These are phyloP conservation scores for Coniosporium tulheliwenetii DNA, from an alignment of 2,329 filamentous ascomycete genomes.

Conservation along the genomic window DNA sequence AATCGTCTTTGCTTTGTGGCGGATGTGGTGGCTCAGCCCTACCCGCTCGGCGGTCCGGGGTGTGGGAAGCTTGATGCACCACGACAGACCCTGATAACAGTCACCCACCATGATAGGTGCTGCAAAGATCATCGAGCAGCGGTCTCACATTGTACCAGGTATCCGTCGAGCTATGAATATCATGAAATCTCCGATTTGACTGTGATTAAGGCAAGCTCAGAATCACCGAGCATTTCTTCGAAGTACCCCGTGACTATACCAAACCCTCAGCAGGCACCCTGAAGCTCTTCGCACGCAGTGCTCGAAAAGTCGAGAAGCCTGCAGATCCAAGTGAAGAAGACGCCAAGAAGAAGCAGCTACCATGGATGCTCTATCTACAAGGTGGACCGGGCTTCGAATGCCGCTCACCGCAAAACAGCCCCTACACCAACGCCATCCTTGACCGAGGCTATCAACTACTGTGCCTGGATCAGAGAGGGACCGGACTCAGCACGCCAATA, in stretches of 20 bases:
- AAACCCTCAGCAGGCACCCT: slow-evolving; percentile 46
- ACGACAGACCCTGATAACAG: too few relatives aligned
- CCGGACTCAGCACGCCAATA: slow-evolving; percentile 69
- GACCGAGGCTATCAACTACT: slow-evolving; percentile 71
- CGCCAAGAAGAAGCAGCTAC: slow-evolving; percentile 31
- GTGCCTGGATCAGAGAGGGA: slow-evolving; percentile 81
- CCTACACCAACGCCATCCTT: slow-evolving; percentile 55
- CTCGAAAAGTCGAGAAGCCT: slow-evolving; percentile 48
- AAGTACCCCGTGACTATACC: slow-evolving; percentile 67
- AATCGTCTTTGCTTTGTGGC: too few relatives aligned
- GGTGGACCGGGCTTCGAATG: slow-evolving; percentile 77
- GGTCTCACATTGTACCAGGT: slow-evolving; percentile 29
- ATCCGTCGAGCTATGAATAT: slow-evolving; percentile 1
- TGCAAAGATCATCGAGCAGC: slow-evolving; percentile 30
- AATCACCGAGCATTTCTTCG: slow-evolving; percentile 72
- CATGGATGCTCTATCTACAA: slow-evolving; percentile 59
- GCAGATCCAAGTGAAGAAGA: slow-evolving; percentile 33
- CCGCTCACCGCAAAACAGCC: slow-evolving; percentile 54
- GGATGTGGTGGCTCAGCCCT: too few relatives aligned
- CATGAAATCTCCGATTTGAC: not conserved
- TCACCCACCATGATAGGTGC: slow-evolving; percentile 15
- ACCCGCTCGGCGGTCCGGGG: too few relatives aligned
- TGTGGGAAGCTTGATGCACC: too few relatives aligned
- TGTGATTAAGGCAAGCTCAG: slow-evolving; percentile 47
- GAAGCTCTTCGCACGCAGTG: slow-evolving; percentile 63